These are phyloP conservation scores for Begonia masoniana DNA, from an alignment of 306 rosid genomes.

Conservation along the genomic window DNA sequence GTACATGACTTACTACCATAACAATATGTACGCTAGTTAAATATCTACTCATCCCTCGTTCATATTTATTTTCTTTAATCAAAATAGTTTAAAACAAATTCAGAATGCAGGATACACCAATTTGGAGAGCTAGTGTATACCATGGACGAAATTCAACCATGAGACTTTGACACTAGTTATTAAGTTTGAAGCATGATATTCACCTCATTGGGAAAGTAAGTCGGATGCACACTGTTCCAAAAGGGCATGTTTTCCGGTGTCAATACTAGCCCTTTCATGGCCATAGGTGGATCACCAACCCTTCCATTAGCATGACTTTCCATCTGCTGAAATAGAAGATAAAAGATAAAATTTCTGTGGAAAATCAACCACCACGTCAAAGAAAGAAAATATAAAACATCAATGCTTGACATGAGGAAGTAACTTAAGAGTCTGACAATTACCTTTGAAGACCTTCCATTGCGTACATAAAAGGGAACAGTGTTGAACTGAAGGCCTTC, in stretches of 20 bases:
- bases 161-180: background rate
- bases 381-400: background rate
- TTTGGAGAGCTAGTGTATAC: too few species aligned
- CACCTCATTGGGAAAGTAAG: conserved; percentile 64
- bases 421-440: background rate
- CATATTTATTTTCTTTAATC: too few species aligned
- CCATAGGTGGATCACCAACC: conserved; percentile 28
- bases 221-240: conserved; percentile 52
- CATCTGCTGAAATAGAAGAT: conserved; percentile 39
- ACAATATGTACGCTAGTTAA: too few species aligned
- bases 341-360: conserved; percentile 8
- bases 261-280: conserved; percentile 37
- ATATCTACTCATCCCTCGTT: too few species aligned
- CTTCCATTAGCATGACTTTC: conserved; percentile 35
- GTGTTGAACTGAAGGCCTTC: conserved; percentile 47
- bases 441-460: conserved; percentile 52
- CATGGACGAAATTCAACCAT: background rate
- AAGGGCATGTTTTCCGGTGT: conserved; percentile 38
- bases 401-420: background rate
- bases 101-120: too few species aligned
- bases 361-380: conserved; percentile 6
- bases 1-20: too few species aligned
- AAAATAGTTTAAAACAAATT: too few species aligned
- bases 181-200: conserved; percentile 6
- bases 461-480: conserved; percentile 23